phyloP scores from a whole-genome alignment of 106 monocot genomes.

The Acorus calamus region DNA sequence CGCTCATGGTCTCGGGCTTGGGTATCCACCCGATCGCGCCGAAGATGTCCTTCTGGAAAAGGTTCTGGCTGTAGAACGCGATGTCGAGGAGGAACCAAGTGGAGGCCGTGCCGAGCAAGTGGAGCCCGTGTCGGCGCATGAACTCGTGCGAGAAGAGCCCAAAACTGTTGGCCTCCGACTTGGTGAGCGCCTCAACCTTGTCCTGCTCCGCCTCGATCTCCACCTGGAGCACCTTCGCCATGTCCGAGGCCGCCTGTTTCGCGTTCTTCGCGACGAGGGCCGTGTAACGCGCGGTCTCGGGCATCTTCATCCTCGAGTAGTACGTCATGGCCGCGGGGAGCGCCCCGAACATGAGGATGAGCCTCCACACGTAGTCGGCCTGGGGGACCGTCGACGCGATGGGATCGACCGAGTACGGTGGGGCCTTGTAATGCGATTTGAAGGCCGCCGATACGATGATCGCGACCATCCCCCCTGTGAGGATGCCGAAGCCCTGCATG shows the following conservation, averaged over 20 bases:
- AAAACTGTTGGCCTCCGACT: conserved; percentile 9
- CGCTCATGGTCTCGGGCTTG: conserved; percentile 61
- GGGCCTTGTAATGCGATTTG: not conserved
- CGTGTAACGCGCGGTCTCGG: conserved; percentile 62
- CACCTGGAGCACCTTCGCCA: conserved; percentile 63
- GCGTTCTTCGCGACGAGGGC: conserved; percentile 66
- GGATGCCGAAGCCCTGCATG: conserved; percentile 58
- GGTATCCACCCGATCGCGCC: conserved; percentile 63
- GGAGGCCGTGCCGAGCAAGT: conserved; percentile 18
- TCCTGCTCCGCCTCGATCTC: conserved; percentile 26
- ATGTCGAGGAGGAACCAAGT: too few relatives aligned
- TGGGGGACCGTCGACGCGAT: conserved; percentile 26
- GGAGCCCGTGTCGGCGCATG: conserved; percentile 34
- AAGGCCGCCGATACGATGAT: conserved; percentile 24
- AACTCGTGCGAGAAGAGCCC: conserved; percentile 54
- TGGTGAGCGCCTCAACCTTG: conserved; percentile 1
- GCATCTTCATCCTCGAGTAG: conserved; percentile 63
- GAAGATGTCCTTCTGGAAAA: conserved; percentile 82
- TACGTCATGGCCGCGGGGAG: conserved; percentile 55
- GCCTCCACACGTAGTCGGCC: conserved; percentile 56
- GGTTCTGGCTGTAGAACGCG: conserved; percentile 9
- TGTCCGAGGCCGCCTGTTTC: conserved; percentile 63
- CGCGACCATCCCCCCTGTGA: conserved; percentile 35
- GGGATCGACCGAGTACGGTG: conserved; percentile 11
- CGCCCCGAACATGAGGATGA: conserved; percentile 77